These are phyloP conservation scores for Clarireedia homoeocarpa DNA, from an alignment of 2,329 filamentous ascomycete species.

Conservation along the genomic window DNA sequence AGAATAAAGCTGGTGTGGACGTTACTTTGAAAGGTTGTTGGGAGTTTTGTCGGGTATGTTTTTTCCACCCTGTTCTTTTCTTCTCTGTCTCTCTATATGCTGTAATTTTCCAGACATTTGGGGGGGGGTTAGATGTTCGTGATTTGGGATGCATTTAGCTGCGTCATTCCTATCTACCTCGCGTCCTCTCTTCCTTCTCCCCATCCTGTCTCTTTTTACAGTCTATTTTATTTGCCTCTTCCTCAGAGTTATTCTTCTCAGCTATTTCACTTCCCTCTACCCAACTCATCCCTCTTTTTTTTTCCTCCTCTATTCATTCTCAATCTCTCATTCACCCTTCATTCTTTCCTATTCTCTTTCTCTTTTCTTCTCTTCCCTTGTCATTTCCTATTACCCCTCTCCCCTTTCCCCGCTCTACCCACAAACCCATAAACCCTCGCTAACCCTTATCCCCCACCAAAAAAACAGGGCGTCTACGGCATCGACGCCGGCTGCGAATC, in stretches of 20 bases:
- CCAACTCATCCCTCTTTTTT: neutral
- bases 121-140: too few relatives aligned
- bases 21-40: constrained; percentile 36
- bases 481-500: constrained; percentile 14
- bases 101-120: too few relatives aligned
- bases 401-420: neutral
- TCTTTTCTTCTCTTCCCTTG: neutral
- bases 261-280: neutral
- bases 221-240: neutral
- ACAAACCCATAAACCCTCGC: neutral
- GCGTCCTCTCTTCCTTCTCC: neutral
- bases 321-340: neutral
- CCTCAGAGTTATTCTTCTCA: neutral
- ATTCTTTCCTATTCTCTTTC: neutral
- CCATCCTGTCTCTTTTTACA: neutral
- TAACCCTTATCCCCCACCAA: neutral
- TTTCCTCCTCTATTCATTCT: neutral
- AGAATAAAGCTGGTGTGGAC: constrained; percentile 29
- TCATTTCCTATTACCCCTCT: neutral
- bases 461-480: constrained; percentile 8
- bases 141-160: too few relatives aligned
- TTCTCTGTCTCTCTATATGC: neutral
- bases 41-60: constrained; percentile 32
- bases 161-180: too few relatives aligned
- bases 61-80: neutral